Evolutionary conservation across 176 grass and related monocot species (phyloP), one percentile per base, ranked within the genome.

Genomic region (Coix lacrymajobi): DNA sequence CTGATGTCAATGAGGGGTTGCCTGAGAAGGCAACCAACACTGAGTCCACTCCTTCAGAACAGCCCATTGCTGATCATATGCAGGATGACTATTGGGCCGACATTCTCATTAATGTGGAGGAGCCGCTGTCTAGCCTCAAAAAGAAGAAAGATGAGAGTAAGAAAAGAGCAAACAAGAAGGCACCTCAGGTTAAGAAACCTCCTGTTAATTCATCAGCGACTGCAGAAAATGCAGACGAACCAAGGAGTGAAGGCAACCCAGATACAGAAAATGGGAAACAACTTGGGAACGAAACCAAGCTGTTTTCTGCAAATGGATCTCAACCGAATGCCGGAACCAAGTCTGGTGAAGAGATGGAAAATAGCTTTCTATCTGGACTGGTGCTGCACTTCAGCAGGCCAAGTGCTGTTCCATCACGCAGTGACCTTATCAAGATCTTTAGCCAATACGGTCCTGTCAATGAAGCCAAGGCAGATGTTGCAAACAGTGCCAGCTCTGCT

Each of bases 31-130:
- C 57, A 77, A 62, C 52, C n/a, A 62, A 70, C 14, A 76, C 16
- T 3, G 78, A 81, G 44, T 72, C 68, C 67, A 63, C 37, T 75
- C 64, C 83, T 43, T 44, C 49, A 25, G 87, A 77, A 54, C 49
- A 80, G 61, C 79, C 79, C n/a, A 33, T 76, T 58, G 39, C 63
- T 76, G 79, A 88, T 49, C 79, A 91, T 64, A 85, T 89, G 82
- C 81, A 84, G 58, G 90, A 94, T 16, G 79, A 91, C 8, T 90
- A 88, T 87, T 92, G 89, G 89, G 68, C 90, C n/a, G 89, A 92
- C 89, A 75, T 92, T 82, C 83, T 92, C 52, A 79, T 90, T 41
- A 78, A 85, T 65, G 84, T 83, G 65, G 87, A 95, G 40, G 85
- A 89, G 90, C 79, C 79, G 19, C 40, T 81, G 31, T 81, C 86